These are phyloP conservation scores for Hypoxylon trugodes DNA, from an alignment of 495 filamentous ascomycete species.

Conservation along the genomic window DNA sequence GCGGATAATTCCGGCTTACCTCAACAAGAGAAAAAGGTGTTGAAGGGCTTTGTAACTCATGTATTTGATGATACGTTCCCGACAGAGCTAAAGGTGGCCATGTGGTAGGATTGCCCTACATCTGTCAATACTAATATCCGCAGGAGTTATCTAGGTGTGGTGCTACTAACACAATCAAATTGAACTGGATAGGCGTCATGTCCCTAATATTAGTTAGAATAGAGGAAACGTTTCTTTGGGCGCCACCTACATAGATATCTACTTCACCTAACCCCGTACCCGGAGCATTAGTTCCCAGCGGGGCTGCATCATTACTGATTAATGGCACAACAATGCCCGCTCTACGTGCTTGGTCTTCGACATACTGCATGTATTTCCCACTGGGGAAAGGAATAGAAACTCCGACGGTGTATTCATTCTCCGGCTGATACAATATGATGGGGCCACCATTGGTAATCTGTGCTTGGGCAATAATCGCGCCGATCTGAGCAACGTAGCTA, in stretches of 20 bases:
- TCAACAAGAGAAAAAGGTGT: conserved; percentile 76
- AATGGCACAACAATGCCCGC: conserved; percentile 78
- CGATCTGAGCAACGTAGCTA: conserved; percentile 62
- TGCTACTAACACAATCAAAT: conserved; percentile 57
- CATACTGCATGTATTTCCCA: conserved; percentile 70
- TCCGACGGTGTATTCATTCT: conserved; percentile 73
- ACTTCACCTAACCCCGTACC: conserved; percentile 69
- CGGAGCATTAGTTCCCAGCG: conserved; percentile 67
- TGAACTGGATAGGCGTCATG: conserved; percentile 78
- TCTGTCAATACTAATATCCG: neutral
- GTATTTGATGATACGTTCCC: conserved; percentile 54
- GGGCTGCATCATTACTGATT: conserved; percentile 75
- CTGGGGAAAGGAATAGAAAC: conserved; percentile 58
- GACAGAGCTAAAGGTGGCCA: conserved; percentile 60
- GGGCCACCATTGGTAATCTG: conserved; percentile 83
- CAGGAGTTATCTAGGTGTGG: neutral
- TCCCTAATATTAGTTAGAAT: conserved; percentile 47
- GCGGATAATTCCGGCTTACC: neutral
- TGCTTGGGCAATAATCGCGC: conserved; percentile 69
- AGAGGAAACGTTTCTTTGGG: neutral
- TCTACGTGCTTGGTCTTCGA: conserved; percentile 72
- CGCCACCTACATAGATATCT: conserved; percentile 67
- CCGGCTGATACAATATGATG: conserved; percentile 78
- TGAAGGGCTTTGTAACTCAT: conserved; percentile 65
- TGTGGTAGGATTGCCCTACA: conserved; percentile 49